A percentile compares a stretch with the other conserved stretches of the same genome.
Conservation (phyloP, 371 early-diverging fungal species). For the Dichotomocladium elegans region DNA sequence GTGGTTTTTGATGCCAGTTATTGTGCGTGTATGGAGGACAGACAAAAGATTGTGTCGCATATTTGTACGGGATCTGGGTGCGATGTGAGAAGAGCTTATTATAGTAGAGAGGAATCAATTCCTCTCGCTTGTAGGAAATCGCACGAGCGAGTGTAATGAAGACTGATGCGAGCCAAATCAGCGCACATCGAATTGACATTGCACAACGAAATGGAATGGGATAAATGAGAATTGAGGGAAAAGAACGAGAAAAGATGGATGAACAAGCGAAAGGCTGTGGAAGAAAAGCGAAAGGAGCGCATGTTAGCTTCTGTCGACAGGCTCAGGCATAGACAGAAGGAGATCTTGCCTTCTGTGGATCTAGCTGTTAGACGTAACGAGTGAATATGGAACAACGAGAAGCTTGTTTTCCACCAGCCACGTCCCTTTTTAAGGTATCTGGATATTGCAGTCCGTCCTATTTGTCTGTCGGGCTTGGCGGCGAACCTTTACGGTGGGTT, state of each 20-base stretch:
- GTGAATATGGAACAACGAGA: not conserved
- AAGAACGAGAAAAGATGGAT: not conserved
- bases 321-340: not conserved
- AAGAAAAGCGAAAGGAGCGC: not conserved
- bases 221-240: not conserved
- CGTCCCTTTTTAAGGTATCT: not conserved
- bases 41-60: constrained; percentile 27
- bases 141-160: too few species aligned
- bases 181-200: constrained; percentile 5
- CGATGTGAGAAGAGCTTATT: constrained; percentile 40
- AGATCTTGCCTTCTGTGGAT: not conserved
- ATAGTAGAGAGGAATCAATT: constrained; percentile 31
- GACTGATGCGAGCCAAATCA: not conserved
- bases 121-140: constrained; percentile 22
- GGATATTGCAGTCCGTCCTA: too few species aligned
- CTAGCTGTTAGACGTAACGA: not conserved
- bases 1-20: constrained; percentile 14
- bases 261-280: not conserved
- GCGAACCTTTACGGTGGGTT: too few species aligned
- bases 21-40: constrained; percentile 27
- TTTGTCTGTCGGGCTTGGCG: not conserved
- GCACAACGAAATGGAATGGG: not conserved
- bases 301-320: not conserved
- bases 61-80: constrained; percentile 30
- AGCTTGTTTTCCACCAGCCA: not conserved